Base-by-base conservation (phyloP, 1,284 basidiomycete species). In the Sanghuangporus sanghuang region DNA sequence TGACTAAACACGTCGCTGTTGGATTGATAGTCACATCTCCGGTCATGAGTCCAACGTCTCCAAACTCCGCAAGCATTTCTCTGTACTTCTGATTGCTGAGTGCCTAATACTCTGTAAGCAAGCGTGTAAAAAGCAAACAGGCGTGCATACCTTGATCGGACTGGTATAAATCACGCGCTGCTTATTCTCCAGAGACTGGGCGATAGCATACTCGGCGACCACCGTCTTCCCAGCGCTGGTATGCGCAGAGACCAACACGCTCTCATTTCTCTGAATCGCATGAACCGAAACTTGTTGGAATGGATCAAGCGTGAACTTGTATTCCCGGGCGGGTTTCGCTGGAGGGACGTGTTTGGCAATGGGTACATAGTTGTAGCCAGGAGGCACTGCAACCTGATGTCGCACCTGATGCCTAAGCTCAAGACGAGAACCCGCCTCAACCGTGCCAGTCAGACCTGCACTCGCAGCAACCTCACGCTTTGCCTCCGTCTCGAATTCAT, bases 1-100 rank as follows among this genome's bases (percentile, higher is more conserved):
- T 99, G 59, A 99, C 96, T 55, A 99, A 78, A 79, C 97, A 99
- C 54, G 93, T 94, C 6, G 97, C 96, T 3, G 90, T 90, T 1
- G 96, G 96, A 74, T 99, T 99, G 74, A 99, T 98, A 0, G 97
- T 99, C n/a, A 99, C 95, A 78, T 99, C 97, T 73, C 97, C 96
- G 1, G 97, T 99, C 97, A 99, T 99, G 35, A 99, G 83, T 18
- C 97, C 97, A 54, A 99, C 97, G 72, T 99, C 96, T 27, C 94
- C 92, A 75, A 99, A 99, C 71, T 95, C 93, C 57, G 93, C 95
- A 40, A 93, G 80, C 87, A 99, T 93, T 76, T 99, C 97, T 73
- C 97, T 89, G 76, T 97, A 99, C 78, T 99, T 99, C 76, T 99
- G 96, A 75, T 99, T 98, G 71, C 95, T 97, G 68, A 99, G 80